Evolutionary conservation across 75 land plant species (phyloP), one percentile per base, ranked within the genome.

Genomic region (Chamaecyparis obtusa): DNA sequence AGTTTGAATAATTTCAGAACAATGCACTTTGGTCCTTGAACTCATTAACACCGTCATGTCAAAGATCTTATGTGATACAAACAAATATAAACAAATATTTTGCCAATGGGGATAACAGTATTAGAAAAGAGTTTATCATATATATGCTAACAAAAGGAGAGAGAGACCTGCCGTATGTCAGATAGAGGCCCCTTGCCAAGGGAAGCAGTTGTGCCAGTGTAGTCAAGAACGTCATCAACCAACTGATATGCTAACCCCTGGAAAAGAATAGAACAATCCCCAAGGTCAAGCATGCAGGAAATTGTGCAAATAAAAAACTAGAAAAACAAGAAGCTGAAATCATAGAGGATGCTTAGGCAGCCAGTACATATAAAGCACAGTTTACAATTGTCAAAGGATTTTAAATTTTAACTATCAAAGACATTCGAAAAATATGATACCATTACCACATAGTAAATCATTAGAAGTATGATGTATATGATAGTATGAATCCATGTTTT

Each of bases 161-260:
- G 3, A 78, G 56, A 78, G 5, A 88, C 99, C 94, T 96, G 95
- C 27, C 91, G 93, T 21, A 96, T 94, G 89, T 98, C 97, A 64
- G 95, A 92, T 41, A 98, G 91, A 15, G 96, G 90, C 64, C 97
- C 97, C 88, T 98, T 98, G 80, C 98, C 99, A 89, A 96, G 95
- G 33, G 97, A 92, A 86, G 95, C 90, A 78, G 95, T 89, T 80
- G 96, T 96, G 39, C 97, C 98, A 39, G 97, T 95, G 87, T 96
- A 98, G 86, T 98, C 99, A 86, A 98, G 95, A 30, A 97, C 91
- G 67, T 98, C 99, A 89, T 98, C 99, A 57, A 96, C 96, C 57
- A 98, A 85, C 87, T 98, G 99, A 87, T 87, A 98, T 55, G 99
- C 99, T 85, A 98, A 85, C 1, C 98, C 99, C 99, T 97, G 93